A percentile compares a stretch with the other conserved stretches of the same genome.
phyloP scores from a whole-genome alignment of 768 basidiomycete species.

The Auricularia sp. region DNA sequence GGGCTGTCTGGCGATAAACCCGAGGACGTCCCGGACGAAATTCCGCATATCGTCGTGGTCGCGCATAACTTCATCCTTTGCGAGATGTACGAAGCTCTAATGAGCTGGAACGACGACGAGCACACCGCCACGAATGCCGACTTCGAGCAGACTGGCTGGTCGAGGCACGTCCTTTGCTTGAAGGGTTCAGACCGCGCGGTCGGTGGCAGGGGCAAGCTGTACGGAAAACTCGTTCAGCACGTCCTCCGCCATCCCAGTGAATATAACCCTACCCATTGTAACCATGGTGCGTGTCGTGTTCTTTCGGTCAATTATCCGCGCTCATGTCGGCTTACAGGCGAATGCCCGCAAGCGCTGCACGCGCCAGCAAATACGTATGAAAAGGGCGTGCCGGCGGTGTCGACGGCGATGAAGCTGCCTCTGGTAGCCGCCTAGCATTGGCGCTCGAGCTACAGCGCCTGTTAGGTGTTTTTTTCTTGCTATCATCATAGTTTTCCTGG shows the following conservation, averaged over 20 bases:
- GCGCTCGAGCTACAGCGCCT: neutral
- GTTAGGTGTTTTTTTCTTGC: neutral
- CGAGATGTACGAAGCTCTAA: constrained; percentile 6
- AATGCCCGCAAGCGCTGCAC: neutral
- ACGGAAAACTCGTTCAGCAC: neutral
- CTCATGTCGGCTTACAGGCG: neutral
- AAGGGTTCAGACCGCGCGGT: neutral
- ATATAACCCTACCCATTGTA: neutral
- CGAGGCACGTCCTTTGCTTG: neutral
- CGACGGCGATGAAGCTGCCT: neutral
- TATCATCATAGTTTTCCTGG: neutral
- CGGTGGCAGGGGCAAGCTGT: neutral
- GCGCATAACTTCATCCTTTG: constrained; percentile 3
- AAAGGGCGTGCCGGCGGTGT: neutral
- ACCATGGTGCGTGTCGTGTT: neutral
- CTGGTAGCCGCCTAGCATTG: neutral
- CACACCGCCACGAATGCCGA: constrained; percentile 1
- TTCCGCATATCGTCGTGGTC: constrained; percentile 8
- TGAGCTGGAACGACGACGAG: neutral
- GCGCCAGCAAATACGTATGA: neutral
- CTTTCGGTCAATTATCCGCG: neutral
- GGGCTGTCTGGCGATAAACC: neutral
- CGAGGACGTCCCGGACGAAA: constrained; percentile 5
- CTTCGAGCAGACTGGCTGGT: constrained; percentile 3
- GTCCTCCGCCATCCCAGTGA: neutral